Evolutionary conservation across 2,329 filamentous ascomycete genomes (phyloP).

Genomic region (Xylariaceae sp.): DNA sequence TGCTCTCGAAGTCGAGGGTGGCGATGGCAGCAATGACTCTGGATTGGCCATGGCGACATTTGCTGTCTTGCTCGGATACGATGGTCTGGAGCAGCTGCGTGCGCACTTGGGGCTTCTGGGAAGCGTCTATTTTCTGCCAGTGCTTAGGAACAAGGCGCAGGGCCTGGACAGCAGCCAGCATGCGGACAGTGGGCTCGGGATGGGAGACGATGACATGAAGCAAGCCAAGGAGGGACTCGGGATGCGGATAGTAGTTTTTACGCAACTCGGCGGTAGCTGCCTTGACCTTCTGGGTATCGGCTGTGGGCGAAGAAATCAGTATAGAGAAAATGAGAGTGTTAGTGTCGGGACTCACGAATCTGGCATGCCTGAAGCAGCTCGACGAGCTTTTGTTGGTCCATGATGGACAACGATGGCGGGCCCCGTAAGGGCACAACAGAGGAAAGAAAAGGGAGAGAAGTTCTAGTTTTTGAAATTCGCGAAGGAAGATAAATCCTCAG

Average conservation of each 20-base stretch:
- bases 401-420: slow-evolving; percentile 36
- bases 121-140: slow-evolving; percentile 70
- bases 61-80: slow-evolving; percentile 70
- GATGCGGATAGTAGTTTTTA: slow-evolving; percentile 86
- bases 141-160: slow-evolving; percentile 79
- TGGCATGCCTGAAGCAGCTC: slow-evolving; percentile 83
- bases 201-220: slow-evolving; percentile 85
- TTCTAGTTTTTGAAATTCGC: not conserved
- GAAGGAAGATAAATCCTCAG: slow-evolving; percentile 1
- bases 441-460: slow-evolving; percentile 7
- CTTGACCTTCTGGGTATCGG: slow-evolving; percentile 86
- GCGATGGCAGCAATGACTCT: slow-evolving; percentile 86
- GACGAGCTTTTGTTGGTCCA: slow-evolving; percentile 81
- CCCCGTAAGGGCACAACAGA: slow-evolving; percentile 10
- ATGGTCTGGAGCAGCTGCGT: slow-evolving; percentile 80
- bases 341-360: slow-evolving; percentile 69
- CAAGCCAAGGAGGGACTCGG: slow-evolving; percentile 78
- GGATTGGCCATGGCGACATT: slow-evolving; percentile 80
- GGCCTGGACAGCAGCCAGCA: slow-evolving; percentile 88
- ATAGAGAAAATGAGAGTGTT: slow-evolving; percentile 6
- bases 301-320: slow-evolving; percentile 42
- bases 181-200: slow-evolving; percentile 67
- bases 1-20: slow-evolving; percentile 79
- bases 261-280: slow-evolving; percentile 84
- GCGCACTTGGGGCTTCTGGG: slow-evolving; percentile 76